A percentile compares a stretch with the other conserved stretches of the same genome.
These are phyloP conservation scores for Chernovozyma sophiae-reginae DNA, from an alignment of 1,139 yeast genomes.

Conservation along the genomic window DNA sequence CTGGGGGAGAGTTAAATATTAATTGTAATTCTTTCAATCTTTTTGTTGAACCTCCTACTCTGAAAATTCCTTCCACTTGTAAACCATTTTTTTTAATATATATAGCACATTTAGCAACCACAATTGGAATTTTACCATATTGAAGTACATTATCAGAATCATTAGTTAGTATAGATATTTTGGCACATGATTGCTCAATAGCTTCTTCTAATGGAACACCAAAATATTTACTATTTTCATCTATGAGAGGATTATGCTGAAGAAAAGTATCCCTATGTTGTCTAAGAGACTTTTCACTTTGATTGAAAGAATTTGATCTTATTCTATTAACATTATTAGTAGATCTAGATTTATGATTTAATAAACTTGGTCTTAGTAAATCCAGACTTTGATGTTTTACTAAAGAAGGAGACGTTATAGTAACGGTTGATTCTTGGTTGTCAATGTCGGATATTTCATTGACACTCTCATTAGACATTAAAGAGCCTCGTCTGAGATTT, in stretches of 20 bases:
- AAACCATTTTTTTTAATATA: constrained; percentile 74
- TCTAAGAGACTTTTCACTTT: constrained; percentile 36
- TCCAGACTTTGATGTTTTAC: constrained; percentile 18
- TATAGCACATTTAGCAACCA: constrained; percentile 95
- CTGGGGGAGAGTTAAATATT: constrained; percentile 81
- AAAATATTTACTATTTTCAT: constrained; percentile 59
- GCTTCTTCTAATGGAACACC: constrained; percentile 80
- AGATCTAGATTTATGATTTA: constrained; percentile 49
- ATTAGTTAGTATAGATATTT: constrained; percentile 58
- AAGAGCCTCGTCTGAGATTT: constrained; percentile 37
- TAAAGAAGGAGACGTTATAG: constrained; percentile 6
- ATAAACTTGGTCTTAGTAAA: constrained; percentile 39
- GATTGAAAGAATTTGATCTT: constrained; percentile 34
- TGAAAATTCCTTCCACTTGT: constrained; percentile 82
- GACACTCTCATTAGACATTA: constrained; percentile 38
- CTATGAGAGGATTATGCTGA: constrained; percentile 40
- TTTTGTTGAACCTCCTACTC: constrained; percentile 90
- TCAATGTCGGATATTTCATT: constrained; percentile 38
- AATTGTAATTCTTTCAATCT: constrained; percentile 83
- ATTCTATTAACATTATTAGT: constrained; percentile 44
- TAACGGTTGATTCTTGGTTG: constrained; percentile 3
- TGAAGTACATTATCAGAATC: constrained; percentile 50
- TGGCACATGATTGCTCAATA: constrained; percentile 68
- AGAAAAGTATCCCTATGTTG: constrained; percentile 57
- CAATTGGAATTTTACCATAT: constrained; percentile 78